A percentile compares a stretch with the other conserved stretches of the same genome.
These are phyloP conservation scores for Sclerotiophoma versabilis DNA, from an alignment of 2,329 filamentous ascomycete genomes.

Conservation along the genomic window DNA sequence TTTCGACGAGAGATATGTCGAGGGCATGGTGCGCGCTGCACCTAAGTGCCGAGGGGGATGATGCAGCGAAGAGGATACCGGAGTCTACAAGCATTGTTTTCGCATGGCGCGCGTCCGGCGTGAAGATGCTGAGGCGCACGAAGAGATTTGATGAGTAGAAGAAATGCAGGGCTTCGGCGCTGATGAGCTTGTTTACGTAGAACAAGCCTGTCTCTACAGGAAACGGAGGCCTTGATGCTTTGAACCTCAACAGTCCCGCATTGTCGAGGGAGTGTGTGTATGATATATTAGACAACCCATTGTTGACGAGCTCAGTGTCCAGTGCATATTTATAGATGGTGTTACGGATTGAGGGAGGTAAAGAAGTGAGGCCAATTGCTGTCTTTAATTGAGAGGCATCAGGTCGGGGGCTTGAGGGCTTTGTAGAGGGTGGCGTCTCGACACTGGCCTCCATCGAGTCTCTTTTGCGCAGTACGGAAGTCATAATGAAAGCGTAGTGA, in stretches of 20 bases:
- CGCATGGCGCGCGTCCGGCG: conserved; percentile 38
- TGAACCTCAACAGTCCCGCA: conserved; percentile 30
- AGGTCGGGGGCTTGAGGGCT: conserved; percentile 24
- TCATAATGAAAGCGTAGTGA: conserved; percentile 6
- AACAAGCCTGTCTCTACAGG: conserved; percentile 36
- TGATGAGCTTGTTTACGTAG: conserved; percentile 36
- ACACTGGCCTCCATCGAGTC: conserved; percentile 44
- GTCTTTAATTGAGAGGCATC: conserved; percentile 23
- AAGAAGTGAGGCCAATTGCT: conserved; percentile 35
- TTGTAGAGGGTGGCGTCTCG: conserved; percentile 10
- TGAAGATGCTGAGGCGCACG: conserved; percentile 36
- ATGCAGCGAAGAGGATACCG: conserved; percentile 37
- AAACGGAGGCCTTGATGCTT: conserved; percentile 38
- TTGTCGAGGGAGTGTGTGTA: conserved; percentile 36
- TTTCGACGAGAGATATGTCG: conserved; percentile 39
- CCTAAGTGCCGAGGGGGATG: conserved; percentile 16
- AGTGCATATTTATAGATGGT: conserved; percentile 44
- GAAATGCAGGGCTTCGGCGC: conserved; percentile 30
- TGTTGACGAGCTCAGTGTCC: conserved; percentile 45
- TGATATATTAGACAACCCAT: conserved; percentile 37
- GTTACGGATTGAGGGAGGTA: conserved; percentile 42
- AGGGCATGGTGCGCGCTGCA: conserved; percentile 31
- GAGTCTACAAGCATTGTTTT: conserved; percentile 44
- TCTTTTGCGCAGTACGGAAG: conserved; percentile 25
- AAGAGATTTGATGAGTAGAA: conserved; percentile 46